phyloP scores from a whole-genome alignment of 2,329 filamentous ascomycete species.

The Phyllosticta paracitricarpa region DNA sequence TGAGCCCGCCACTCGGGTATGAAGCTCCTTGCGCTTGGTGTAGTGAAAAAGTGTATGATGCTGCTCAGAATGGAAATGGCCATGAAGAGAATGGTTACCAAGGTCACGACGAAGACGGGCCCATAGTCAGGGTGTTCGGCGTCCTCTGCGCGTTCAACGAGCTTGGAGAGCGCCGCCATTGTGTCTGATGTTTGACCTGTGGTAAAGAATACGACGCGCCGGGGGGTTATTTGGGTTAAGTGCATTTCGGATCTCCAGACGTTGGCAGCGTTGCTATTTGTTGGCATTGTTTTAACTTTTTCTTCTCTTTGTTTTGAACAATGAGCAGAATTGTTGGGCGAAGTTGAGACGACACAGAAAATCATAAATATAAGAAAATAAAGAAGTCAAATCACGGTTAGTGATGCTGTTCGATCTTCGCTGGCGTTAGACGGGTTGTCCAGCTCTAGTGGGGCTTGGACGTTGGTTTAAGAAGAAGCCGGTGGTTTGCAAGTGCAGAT shows the following conservation, averaged over 20 bases:
- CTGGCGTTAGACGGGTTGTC: too few species aligned
- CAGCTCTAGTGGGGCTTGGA: too few species aligned
- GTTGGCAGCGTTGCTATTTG: background rate
- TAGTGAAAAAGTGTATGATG: background rate
- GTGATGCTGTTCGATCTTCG: too few species aligned
- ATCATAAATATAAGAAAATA: too few species aligned
- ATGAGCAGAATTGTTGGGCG: background rate
- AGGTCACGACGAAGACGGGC: background rate
- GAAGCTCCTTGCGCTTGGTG: background rate
- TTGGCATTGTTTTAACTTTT: background rate
- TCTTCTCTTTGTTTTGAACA: background rate
- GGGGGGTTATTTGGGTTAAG: background rate
- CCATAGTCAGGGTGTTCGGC: background rate
- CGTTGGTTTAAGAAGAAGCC: too few species aligned
- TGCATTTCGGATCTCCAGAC: background rate
- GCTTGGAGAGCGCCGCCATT: background rate
- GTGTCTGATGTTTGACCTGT: background rate
- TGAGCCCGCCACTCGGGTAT: background rate
- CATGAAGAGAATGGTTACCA: background rate
- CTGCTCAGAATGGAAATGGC: background rate
- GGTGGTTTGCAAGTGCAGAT: too few species aligned
- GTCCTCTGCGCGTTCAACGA: background rate
- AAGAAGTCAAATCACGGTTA: too few species aligned
- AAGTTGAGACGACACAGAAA: background rate
- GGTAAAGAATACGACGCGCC: background rate